Evolutionary conservation across 768 basidiomycete species (phyloP), one percentile per base, ranked within the genome.

Genomic region (Tricholomella constricta): DNA sequence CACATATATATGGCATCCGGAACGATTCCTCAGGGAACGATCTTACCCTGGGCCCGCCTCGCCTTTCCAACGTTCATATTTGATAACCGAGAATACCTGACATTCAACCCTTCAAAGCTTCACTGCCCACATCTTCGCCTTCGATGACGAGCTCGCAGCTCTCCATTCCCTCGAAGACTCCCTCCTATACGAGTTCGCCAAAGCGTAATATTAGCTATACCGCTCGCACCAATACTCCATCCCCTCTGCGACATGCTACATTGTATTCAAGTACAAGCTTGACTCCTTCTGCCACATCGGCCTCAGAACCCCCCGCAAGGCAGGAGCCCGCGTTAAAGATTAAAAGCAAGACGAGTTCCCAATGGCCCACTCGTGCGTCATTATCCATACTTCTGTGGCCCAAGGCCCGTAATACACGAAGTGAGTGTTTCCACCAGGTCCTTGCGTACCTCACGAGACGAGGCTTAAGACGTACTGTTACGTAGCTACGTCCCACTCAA

Each of bases 191-290:
- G 19, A 46, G 31, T 27, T 26, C 27, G 42, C 23, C 35, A 49
- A 31, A 47, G 25, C 56, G 48, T n/a, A 50, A 26, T 37, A 31
- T 44, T 7, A 49, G 48, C 45, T 58, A 54, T 29, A 54, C 56
- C 4, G 49, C 56, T 12, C 48, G 42, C 9, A 58, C 56, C 2
- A 58, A 58, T 42, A 34, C 25, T 0, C 56, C 56, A 19, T 58
- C 56, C 23, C 56, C 56, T 10, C 43, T 58, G 15, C 56, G 56
- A 27, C 45, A 54, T 47, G 52, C 56, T 6, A 58, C 56, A 51
- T 58, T 52, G 5, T 58, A 54, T 23, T 48, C 52, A 1, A 44
- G 32, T 11, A 50, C 52, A 26, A 46, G 22, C 9, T n/a, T 34
- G 2, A 10, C 45, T 14, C 10, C n/a, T 12, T n/a, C 29, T n/a